Evolutionary conservation across 2,329 filamentous ascomycete genomes (phyloP), one percentile per base, ranked within the genome.

Genomic region (Lachnellula occidentalis): DNA sequence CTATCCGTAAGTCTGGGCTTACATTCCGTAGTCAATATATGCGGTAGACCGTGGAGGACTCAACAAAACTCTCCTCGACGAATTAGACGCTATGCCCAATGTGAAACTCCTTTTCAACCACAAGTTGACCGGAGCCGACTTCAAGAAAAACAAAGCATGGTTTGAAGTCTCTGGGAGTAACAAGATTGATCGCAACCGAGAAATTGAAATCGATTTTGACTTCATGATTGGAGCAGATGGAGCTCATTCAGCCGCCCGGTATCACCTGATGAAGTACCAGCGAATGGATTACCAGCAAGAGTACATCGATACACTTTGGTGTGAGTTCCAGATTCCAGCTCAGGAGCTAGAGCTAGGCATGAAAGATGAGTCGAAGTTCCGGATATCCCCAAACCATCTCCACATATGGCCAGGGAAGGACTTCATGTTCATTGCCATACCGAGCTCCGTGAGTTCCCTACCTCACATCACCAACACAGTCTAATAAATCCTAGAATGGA

Each of bases 381-480:
- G 79, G 47, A 94, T 97, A 62, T 94, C 90, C 0, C 90, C 91
- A 1, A 89, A 96, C 65, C 92, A 97, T 69, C 78, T 99, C 1
- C 94, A 99, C 71, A 99, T 99, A 68, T 99, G 94, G 94, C 94
- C 94, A 0, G 91, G 89, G 34, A 86, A 85, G 64, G 85, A 92
- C 42, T 92, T 94, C 66, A 97, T 99, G 95, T 99, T 99, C 73
- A 99, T 99, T 67, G 95, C 94, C 17, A 92, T 99, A 43, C 92
- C 94, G 0, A 86, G 81, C 50, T 60, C 55, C 34, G 60, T 64
- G 53, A 21, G 43, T 56, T 9, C 14, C 24, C 24, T 22, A 7
- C n/a, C 11, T 11, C n/a, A 14, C 8, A 15, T 14, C 2, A 15
- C 6, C 14, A 24, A 37, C 19, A 1, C 11, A 22, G 9, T 6